Evolutionary conservation across 2,329 filamentous ascomycete genomes (phyloP).

Genomic region (Fusarium ambrosium): DNA sequence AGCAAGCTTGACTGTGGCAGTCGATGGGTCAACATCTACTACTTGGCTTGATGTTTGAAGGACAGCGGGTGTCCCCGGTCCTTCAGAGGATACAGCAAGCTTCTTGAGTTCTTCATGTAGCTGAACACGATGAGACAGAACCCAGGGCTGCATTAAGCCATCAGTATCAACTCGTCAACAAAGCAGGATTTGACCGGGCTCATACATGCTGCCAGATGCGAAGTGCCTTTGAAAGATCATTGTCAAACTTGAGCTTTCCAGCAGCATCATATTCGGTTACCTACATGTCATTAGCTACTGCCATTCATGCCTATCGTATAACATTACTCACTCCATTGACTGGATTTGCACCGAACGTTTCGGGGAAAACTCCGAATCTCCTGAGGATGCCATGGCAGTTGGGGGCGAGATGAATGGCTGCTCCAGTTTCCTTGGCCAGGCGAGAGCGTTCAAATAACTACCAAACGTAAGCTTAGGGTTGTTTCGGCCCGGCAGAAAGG

Average conservation of each 20-base stretch:
- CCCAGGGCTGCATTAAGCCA: slow-evolving; percentile 51
- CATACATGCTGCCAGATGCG: slow-evolving; percentile 60
- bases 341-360: slow-evolving; percentile 56
- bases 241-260: slow-evolving; percentile 54
- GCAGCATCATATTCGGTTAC: slow-evolving; percentile 53
- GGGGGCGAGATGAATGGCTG: slow-evolving; percentile 73
- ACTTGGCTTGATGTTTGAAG: slow-evolving; percentile 59
- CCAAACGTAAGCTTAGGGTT: slow-evolving; percentile 1
- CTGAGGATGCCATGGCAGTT: slow-evolving; percentile 71
- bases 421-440: slow-evolving; percentile 69
- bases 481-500: no score
- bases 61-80: slow-evolving; percentile 52
- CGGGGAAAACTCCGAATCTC: slow-evolving; percentile 54
- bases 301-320: not conserved
- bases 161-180: not conserved
- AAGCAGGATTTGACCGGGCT: fast-evolving
- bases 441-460: slow-evolving; percentile 69
- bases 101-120: slow-evolving; percentile 65
- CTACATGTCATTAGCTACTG: slow-evolving; percentile 33
- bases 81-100: slow-evolving; percentile 55
- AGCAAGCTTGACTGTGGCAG: slow-evolving; percentile 59
- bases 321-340: slow-evolving; percentile 44
- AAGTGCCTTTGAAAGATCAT: slow-evolving; percentile 52
- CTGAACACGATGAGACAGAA: slow-evolving; percentile 64
- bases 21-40: slow-evolving; percentile 56